phyloP scores from a whole-genome alignment of 257 asterid genomes.

The Primulina huaijiensis region DNA sequence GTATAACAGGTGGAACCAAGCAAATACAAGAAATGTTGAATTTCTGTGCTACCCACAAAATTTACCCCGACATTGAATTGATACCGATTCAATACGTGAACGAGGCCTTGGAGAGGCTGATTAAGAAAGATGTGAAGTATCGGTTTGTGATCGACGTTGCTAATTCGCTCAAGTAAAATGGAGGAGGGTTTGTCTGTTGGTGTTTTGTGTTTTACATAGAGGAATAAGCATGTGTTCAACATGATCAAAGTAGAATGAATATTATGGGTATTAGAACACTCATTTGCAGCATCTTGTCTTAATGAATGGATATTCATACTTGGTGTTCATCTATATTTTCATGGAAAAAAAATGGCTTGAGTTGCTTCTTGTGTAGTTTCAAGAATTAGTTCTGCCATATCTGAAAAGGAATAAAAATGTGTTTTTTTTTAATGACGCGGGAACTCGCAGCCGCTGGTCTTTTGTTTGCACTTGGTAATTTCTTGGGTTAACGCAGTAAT shows the following conservation, averaged over 20 bases:
- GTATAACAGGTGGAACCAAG: constrained; percentile 77
- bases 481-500: no score
- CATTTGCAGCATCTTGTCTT: background rate
- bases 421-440: no score
- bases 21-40: constrained; percentile 81
- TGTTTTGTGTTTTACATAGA: background rate
- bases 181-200: background rate
- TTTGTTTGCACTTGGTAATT: no score
- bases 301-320: background rate
- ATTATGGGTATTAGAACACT: background rate
- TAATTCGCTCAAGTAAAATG: constrained; percentile 51
- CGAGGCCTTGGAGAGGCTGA: constrained; percentile 74
- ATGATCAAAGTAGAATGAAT: background rate
- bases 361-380: background rate
- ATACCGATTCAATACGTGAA: constrained; percentile 68
- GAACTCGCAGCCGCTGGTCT: no score
- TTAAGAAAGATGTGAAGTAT: constrained; percentile 79
- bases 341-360: background rate
- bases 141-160: constrained; percentile 86
- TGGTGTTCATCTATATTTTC: background rate
- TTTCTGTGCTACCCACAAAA: constrained; percentile 77
- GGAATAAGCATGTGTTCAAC: background rate
- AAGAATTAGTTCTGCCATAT: background rate
- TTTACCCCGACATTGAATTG: constrained; percentile 73
- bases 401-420: background rate